Evolutionary conservation across 108 stramenopile species (phyloP).

Genomic region (Bacterosira constricta): DNA sequence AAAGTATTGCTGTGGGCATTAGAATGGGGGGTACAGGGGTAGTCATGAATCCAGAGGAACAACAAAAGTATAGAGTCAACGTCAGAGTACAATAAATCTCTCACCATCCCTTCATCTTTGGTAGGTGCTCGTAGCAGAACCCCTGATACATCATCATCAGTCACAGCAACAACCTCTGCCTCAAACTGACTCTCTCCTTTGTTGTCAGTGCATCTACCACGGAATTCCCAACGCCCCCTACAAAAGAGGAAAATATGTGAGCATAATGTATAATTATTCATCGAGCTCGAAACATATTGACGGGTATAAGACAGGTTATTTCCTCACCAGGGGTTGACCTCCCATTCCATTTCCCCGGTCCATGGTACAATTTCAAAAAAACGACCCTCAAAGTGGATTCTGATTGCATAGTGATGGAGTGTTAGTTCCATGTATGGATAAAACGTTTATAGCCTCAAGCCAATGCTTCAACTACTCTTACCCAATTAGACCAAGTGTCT

Average conservation of each 20-base stretch:
- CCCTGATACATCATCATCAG: conserved; percentile 59
- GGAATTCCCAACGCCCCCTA: conserved; percentile 67
- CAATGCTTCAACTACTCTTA: neutral
- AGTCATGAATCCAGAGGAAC: neutral
- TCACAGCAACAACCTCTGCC: conserved; percentile 63
- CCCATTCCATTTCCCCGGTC: conserved; percentile 86
- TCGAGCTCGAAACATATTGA: conserved; percentile 21
- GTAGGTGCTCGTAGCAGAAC: conserved; percentile 82
- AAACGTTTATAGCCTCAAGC: neutral
- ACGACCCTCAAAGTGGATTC: conserved; percentile 73
- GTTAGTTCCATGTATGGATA: too few species aligned
- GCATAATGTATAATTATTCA: neutral
- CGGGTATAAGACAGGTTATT: too few species aligned
- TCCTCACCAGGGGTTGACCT: conserved; percentile 76
- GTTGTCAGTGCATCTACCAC: conserved; percentile 57
- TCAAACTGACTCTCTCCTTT: conserved; percentile 62
- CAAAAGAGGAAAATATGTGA: too few species aligned
- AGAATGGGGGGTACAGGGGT: neutral
- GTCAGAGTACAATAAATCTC: too few species aligned
- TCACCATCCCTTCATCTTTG: conserved; percentile 78
- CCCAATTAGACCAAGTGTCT: conserved; percentile 70
- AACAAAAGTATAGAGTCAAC: neutral
- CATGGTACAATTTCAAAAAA: conserved; percentile 90
- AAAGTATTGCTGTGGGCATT: conserved; percentile 51
- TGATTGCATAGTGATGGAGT: conserved; percentile 13